Percentiles rank a stretch among this genome's conserved stretches.
phyloP scores from a whole-genome alignment of 2,329 filamentous ascomycete genomes.

The Fusarium cicatricum region DNA sequence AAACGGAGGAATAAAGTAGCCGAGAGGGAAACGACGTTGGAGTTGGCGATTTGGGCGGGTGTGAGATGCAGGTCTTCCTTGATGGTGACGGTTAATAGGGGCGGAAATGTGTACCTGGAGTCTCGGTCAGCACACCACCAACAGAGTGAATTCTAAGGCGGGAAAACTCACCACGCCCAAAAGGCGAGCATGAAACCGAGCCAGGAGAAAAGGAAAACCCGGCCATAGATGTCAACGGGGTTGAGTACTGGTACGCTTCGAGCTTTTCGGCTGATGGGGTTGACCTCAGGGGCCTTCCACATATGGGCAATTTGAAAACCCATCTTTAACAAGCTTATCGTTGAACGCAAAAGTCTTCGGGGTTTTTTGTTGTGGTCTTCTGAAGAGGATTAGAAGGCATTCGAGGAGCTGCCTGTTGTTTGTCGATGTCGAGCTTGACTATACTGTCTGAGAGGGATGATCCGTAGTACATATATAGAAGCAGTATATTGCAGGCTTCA shows the following conservation, averaged over 20 bases:
- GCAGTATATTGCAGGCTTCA: slow-evolving; percentile 12
- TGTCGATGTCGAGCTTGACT: slow-evolving; percentile 26
- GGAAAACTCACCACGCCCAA: slow-evolving; percentile 72
- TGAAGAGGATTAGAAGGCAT: neutral
- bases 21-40: slow-evolving; percentile 84
- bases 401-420: slow-evolving; percentile 7
- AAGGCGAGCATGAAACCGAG: slow-evolving; percentile 88
- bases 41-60: slow-evolving; percentile 79
- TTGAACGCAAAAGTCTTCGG: neutral
- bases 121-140: slow-evolving; percentile 17
- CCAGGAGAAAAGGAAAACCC: slow-evolving; percentile 92
- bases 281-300: slow-evolving; percentile 70
- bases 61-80: slow-evolving; percentile 78
- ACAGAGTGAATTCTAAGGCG: neutral
- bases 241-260: slow-evolving; percentile 82
- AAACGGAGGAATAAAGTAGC: slow-evolving; percentile 78
- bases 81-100: slow-evolving; percentile 80
- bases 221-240: slow-evolving; percentile 78
- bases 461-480: slow-evolving; percentile 33
- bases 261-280: slow-evolving; percentile 86
- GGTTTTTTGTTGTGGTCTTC: neutral
- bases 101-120: slow-evolving; percentile 80
- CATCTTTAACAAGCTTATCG: slow-evolving; percentile 34
- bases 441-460: slow-evolving; percentile 12
- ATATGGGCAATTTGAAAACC: slow-evolving; percentile 41